Evolutionary conservation across 257 asterid genomes (phyloP).

Genomic region (Fraxinus excelsior): DNA sequence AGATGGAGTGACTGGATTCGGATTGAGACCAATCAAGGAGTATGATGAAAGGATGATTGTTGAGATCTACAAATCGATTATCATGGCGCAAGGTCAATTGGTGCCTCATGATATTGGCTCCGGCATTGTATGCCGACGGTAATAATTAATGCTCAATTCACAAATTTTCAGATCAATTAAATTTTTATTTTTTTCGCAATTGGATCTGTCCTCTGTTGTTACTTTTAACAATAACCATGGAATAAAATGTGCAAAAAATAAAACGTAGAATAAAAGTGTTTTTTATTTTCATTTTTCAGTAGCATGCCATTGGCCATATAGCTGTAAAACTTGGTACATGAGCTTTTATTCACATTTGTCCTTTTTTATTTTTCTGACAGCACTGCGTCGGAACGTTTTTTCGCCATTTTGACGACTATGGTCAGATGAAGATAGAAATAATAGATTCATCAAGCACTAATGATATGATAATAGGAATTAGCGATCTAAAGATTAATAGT

Average conservation of each 20-base stretch:
- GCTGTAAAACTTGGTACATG: background rate
- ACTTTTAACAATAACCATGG: background rate
- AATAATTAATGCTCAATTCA: background rate
- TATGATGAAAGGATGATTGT: constrained; percentile 63
- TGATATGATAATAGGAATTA: too few species aligned
- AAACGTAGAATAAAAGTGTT: too few species aligned
- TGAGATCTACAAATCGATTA: constrained; percentile 60
- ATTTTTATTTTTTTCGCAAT: background rate
- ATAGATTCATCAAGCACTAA: too few species aligned
- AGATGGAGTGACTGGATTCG: constrained; percentile 2
- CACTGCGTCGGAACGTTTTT: too few species aligned
- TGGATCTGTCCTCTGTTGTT: background rate
- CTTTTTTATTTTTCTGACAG: too few species aligned
- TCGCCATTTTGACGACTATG: background rate
- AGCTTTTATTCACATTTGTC: background rate
- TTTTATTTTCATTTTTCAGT: background rate
- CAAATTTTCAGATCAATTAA: background rate
- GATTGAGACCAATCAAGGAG: constrained; percentile 45
- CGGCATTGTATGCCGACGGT: constrained; percentile 43
- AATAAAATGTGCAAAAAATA: background rate
- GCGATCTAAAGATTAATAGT: too few species aligned
- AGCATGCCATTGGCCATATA: background rate
- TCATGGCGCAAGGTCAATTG: constrained; percentile 38
- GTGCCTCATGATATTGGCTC: constrained; percentile 31
- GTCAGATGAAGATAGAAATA: background rate